Base-by-base conservation (phyloP, 192 early-diverging fungal genomes). In the Chytriomyces sp. region DNA sequence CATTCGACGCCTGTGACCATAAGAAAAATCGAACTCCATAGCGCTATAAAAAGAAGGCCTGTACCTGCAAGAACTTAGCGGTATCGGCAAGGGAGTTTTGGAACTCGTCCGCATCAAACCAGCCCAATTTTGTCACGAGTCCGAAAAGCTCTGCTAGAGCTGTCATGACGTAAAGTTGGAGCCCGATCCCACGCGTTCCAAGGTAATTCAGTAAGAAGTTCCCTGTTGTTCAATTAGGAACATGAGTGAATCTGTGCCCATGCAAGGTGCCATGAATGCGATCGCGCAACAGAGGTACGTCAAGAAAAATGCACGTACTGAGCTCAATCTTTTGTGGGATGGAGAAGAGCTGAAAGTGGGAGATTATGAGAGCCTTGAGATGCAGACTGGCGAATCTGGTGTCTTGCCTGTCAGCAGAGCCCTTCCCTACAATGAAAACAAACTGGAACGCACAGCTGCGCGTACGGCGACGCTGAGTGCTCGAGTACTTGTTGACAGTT, bases 61-160 rank as follows among this genome's bases (percentile, higher is more conserved):
- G 39, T 22, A 79, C 69, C 55, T 79, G 61, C 3, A 78, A 52
- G 39, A 81, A 73, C 34, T 54, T 62, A 26, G 52, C 49, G 22
- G 70, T 54, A 38, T 81, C 80, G 2, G 12, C 55, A 26, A 80
- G 10, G 39, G 77, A 54, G 57, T 82, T 86, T 81, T 34, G 81
- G 63, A 92, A 93, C 67, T 88, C 84, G 26, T 90, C 89, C 31
- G 82, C 69, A 59, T 93, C 92, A 37, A 89, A 82, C 91, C 92
- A 93, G 31, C 89, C 90, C 10, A 91, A 52, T 60, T 88, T 89
- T 19, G 89, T 88, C 38, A 93, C 78, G 19, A 86, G 52, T 2
- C 88, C 80, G 72, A 91, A 86, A 6, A 93, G 77, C 67, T 86
- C 79, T 3, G 86, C 83, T 25, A 90, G 74, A 53, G 79, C 80